Base-by-base conservation (phyloP, 1,284 basidiomycete genomes). In the Chiua sp. region DNA sequence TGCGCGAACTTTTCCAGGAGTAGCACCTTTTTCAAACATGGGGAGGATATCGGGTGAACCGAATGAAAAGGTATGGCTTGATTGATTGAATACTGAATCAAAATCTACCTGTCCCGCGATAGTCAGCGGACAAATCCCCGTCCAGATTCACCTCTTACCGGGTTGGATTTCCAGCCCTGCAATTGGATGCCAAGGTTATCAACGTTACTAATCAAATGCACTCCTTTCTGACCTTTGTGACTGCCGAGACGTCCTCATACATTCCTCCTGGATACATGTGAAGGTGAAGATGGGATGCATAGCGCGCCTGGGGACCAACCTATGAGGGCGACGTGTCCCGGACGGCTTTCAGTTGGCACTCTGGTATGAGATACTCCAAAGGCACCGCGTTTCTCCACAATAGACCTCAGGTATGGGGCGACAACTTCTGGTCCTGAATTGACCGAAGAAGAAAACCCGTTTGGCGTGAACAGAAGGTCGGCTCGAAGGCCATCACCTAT, bases 221-320 rank as follows among this genome's bases (percentile, higher is more conserved):
- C 11, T 54, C 23, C 35, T 46, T 35, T 61, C 79, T 65, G 75
- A 88, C 87, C 86, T 90, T 92, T 63, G 90, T 94, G 33, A 96
- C 94, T 16, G 93, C 94, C 7, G 91, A 93, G 7, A 94, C 93
- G 68, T 96, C 93, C 74, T 96, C 94, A 72, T 96, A 96, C 92
- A 96, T 94, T 11, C 93, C 93, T 42, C 84, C 88, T 90, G 22
- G n/a, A 51, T 39, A 15, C 32, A 51, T 47, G 16, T 23, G 8
- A 53, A 54, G 50, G 50, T 72, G 47, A 65, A 52, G 18, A 56
- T 3, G 35, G 53, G 53, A 53, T 18, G 7, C 1, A 22, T 47
- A 8, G 37, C 3, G 37, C 10, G 28, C 56, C 15, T 37, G n/a
- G 50, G 4, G 42, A 70, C 79, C 28, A 68, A 85, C 90, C 94